Conservation (phyloP, 139 green algal species). For the Chlorella sp. region DNA sequence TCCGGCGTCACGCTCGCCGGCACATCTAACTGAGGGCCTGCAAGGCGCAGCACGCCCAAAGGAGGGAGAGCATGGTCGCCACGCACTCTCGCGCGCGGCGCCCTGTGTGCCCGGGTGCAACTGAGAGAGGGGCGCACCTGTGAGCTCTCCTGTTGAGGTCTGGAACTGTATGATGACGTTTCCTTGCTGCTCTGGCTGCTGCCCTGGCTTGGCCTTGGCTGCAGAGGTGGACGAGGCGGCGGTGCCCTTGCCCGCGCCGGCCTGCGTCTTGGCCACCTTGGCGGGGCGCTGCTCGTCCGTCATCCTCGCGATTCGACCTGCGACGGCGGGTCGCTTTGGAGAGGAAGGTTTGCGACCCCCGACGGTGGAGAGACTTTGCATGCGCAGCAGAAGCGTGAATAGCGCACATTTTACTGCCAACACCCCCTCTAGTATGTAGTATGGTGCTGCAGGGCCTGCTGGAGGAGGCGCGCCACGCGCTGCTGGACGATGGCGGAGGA, state of each 20-base stretch:
- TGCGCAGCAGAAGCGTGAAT: too few relatives aligned
- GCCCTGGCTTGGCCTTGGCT: conserved; percentile 10
- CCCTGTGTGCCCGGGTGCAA: background rate
- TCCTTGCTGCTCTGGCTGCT: conserved; percentile 2
- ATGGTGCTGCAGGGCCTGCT: background rate
- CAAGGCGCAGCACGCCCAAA: too few relatives aligned
- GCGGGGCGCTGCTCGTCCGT: too few relatives aligned
- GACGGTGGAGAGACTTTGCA: too few relatives aligned
- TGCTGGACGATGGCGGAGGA: background rate
- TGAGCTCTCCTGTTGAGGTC: conserved; percentile 51
- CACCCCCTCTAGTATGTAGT: background rate
- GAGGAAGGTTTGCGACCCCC: too few relatives aligned
- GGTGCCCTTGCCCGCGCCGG: too few relatives aligned
- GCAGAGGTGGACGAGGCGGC: too few relatives aligned
- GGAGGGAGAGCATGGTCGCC: too few relatives aligned
- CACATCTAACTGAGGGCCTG: conserved; percentile 89
- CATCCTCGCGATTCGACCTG: too few relatives aligned
- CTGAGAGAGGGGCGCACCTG: too few relatives aligned
- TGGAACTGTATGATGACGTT: conserved; percentile 85
- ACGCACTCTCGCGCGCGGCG: background rate
- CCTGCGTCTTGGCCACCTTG: background rate
- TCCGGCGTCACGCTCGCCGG: conserved; percentile 64
- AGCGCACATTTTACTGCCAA: too few relatives aligned
- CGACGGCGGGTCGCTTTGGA: too few relatives aligned
- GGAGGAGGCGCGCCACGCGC: background rate